These are phyloP conservation scores for Aspergillus avenaceus DNA, from an alignment of 495 filamentous ascomycete species.

Conservation along the genomic window DNA sequence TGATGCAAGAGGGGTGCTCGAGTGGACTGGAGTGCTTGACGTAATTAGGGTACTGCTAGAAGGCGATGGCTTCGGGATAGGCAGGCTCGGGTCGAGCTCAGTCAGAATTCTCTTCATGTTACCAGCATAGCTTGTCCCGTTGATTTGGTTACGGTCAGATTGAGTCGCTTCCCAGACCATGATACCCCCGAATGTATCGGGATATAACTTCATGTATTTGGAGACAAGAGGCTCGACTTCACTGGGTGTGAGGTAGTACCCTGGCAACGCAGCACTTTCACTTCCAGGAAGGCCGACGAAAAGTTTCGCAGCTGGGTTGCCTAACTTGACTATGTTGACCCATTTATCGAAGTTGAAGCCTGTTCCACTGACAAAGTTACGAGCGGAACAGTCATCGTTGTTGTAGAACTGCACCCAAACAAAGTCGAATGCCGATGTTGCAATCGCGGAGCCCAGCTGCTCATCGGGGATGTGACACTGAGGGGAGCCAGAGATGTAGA, in stretches of 20 bases:
- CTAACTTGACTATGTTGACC: conserved; percentile 56
- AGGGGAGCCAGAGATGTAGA: conserved; percentile 62
- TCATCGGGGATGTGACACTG: conserved; percentile 59
- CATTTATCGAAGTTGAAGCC: conserved; percentile 64
- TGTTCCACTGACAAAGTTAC: conserved; percentile 37
- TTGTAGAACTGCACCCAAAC: conserved; percentile 72
- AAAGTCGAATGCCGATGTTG: conserved; percentile 53
- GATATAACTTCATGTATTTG: conserved; percentile 45
- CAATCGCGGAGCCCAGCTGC: conserved; percentile 50
- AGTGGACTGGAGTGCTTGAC: conserved; percentile 13
- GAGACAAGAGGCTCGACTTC: conserved; percentile 47
- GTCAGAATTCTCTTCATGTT: conserved; percentile 41
- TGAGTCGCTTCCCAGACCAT: conserved; percentile 70
- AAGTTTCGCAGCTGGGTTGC: conserved; percentile 60
- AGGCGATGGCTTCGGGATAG: conserved; percentile 14
- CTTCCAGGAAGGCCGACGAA: conserved; percentile 59
- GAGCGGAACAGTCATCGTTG: conserved; percentile 51
- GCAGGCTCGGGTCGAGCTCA: conserved; percentile 25
- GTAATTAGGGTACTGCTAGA: conserved; percentile 16
- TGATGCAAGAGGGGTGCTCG: background rate
- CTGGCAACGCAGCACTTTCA: conserved; percentile 20
- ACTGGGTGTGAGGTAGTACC: conserved; percentile 43
- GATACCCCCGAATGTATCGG: conserved; percentile 60
- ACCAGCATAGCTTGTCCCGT: conserved; percentile 39
- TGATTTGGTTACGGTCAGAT: conserved; percentile 42